Evolutionary conservation across 495 filamentous ascomycete genomes (phyloP).

Genomic region (Aspergillus avenaceus): DNA sequence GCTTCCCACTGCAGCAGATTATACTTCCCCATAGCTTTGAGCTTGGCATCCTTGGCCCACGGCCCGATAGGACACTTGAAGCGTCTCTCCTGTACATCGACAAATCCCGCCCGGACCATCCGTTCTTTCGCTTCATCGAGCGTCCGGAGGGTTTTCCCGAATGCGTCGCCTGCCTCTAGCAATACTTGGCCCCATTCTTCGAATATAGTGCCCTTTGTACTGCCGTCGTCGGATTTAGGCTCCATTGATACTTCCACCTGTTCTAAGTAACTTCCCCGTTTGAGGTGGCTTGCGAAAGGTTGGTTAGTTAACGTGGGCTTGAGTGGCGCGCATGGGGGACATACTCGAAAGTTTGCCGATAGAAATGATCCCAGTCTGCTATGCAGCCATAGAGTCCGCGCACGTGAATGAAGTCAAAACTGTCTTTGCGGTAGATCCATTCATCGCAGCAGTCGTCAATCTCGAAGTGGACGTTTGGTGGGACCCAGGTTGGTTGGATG

Average conservation of each 20-base stretch:
- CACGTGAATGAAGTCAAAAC: conserved; percentile 25
- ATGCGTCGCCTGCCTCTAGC: neutral
- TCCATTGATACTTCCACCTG: neutral
- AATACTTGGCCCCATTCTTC: neutral
- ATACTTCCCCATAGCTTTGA: neutral
- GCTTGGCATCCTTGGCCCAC: neutral
- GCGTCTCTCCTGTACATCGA: neutral
- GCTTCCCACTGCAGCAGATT: neutral
- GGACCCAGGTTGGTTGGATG: conserved; percentile 43
- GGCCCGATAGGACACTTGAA: neutral
- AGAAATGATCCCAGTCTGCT: neutral
- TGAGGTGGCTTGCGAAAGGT: neutral
- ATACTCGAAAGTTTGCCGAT: neutral
- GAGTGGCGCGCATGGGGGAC: neutral
- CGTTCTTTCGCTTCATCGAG: neutral
- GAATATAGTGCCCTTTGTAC: neutral
- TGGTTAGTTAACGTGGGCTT: neutral
- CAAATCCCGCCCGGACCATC: neutral
- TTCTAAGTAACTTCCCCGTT: neutral
- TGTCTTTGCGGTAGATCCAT: conserved; percentile 19
- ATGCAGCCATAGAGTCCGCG: neutral
- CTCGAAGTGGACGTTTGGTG: conserved; percentile 28
- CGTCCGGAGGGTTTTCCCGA: neutral
- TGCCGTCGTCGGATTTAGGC: neutral
- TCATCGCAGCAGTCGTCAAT: conserved; percentile 30